Evolutionary conservation across 176 grass and related monocot species (phyloP).

Genomic region (Oryza coarctata): DNA sequence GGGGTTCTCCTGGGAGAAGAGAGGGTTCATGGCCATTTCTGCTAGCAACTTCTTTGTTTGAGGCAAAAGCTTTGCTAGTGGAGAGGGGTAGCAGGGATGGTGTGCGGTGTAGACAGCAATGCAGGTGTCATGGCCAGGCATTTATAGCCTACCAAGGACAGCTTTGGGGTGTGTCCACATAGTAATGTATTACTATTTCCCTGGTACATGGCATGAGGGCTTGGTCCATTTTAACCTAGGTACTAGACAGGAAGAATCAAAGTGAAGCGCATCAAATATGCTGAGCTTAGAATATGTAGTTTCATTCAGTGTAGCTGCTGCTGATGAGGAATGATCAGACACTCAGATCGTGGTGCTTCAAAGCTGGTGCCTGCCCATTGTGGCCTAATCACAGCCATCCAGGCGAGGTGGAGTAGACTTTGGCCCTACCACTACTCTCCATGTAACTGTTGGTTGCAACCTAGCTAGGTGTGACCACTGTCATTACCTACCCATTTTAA

Average conservation of each 20-base stretch:
- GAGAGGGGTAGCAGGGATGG: constrained; percentile 47
- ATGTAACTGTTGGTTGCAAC: constrained; percentile 52
- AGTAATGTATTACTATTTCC: constrained; percentile 46
- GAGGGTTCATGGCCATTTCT: constrained; percentile 62
- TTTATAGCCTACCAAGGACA: constrained; percentile 79
- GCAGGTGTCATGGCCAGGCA: constrained; percentile 68
- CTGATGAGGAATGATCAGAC: constrained; percentile 20
- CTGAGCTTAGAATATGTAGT: constrained; percentile 52
- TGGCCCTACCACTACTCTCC: constrained; percentile 47
- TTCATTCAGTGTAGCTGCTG: constrained; percentile 33
- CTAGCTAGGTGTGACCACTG: constrained; percentile 37
- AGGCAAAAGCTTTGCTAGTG: constrained; percentile 41
- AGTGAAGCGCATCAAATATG: constrained; percentile 43
- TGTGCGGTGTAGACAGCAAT: constrained; percentile 62
- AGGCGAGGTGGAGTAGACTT: constrained; percentile 37
- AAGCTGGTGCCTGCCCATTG: constrained; percentile 62
- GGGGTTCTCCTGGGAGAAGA: constrained; percentile 54
- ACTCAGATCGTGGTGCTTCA: constrained; percentile 71
- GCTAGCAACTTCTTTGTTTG: constrained; percentile 21
- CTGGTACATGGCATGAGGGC: constrained; percentile 39
- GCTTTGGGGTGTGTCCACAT: constrained; percentile 36
- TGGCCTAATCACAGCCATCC: constrained; percentile 72
- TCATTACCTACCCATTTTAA: constrained; percentile 45
- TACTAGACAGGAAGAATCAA: constrained; percentile 95
- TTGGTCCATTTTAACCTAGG: constrained; percentile 63